phyloP scores from a whole-genome alignment of 2,329 filamentous ascomycete species.

The Colletotrichum sp. region DNA sequence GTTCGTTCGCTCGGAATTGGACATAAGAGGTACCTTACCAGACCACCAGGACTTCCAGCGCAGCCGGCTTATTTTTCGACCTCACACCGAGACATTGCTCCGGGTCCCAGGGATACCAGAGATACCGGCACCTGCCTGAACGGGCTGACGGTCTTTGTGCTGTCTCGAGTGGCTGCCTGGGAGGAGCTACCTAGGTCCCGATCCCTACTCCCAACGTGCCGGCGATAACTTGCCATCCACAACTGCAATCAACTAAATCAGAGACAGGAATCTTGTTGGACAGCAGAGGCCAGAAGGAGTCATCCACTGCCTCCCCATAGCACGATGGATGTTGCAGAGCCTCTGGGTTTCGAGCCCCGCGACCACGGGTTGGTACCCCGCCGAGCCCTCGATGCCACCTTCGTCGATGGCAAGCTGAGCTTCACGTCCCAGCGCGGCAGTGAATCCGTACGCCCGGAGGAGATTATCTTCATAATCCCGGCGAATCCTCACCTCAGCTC shows the following conservation, averaged over 20 bases:
- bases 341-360: conserved; percentile 5
- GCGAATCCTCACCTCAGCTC: neutral
- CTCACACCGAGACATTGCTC: neutral
- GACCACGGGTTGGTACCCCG: conserved; percentile 12
- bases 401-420: conserved; percentile 12
- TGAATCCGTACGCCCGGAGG: conserved; percentile 20
- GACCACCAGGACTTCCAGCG: neutral
- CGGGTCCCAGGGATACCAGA: neutral
- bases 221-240: neutral
- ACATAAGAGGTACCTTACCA: neutral
- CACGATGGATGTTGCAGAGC: neutral
- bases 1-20: neutral
- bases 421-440: conserved; percentile 1
- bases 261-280: neutral
- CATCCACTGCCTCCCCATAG: neutral
- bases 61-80: neutral
- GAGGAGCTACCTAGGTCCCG: neutral
- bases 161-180: neutral
- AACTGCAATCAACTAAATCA: neutral
- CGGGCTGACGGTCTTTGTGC: neutral
- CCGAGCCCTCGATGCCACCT: conserved; percentile 9
- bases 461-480: conserved; percentile 29
- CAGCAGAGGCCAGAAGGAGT: neutral
- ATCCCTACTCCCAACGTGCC: neutral
- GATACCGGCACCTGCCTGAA: conserved; percentile 1